Percentiles rank a stretch among this genome's conserved stretches.
Evolutionary conservation across 805 yeast species (phyloP).

Genomic region (Suhomyces faveliae): DNA sequence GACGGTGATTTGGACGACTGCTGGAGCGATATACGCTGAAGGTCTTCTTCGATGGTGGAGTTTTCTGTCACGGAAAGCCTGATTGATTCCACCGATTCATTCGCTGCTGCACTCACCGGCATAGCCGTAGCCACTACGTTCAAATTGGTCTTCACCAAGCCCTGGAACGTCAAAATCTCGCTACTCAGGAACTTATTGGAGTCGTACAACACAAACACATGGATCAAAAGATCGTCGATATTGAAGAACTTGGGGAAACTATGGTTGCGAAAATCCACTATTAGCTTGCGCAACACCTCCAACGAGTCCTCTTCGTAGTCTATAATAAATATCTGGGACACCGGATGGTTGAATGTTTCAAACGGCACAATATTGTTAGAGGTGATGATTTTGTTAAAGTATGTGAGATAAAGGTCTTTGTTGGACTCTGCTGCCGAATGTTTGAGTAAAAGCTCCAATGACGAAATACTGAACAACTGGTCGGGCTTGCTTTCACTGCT

Average conservation of each 20-base stretch:
- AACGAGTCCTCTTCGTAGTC: slow-evolving; percentile 50
- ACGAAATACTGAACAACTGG: slow-evolving; percentile 39
- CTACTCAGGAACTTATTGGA: slow-evolving; percentile 19
- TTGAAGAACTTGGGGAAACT: slow-evolving; percentile 65
- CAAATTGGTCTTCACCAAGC: slow-evolving; percentile 23
- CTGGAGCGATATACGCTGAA: slow-evolving; percentile 34
- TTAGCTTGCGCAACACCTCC: slow-evolving; percentile 55
- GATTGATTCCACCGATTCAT: slow-evolving; percentile 10
- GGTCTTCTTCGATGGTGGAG: slow-evolving; percentile 51
- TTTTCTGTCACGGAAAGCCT: slow-evolving; percentile 22
- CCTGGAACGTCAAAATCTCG: slow-evolving; percentile 33
- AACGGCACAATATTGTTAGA: slow-evolving; percentile 65
- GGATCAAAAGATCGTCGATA: slow-evolving; percentile 56
- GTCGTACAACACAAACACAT: slow-evolving; percentile 34
- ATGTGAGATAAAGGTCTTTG: slow-evolving; percentile 49
- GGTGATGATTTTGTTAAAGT: slow-evolving; percentile 58
- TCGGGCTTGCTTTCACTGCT: slow-evolving; percentile 12
- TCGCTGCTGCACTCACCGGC: slow-evolving; percentile 12
- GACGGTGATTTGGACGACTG: slow-evolving; percentile 11
- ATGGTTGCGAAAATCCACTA: slow-evolving; percentile 50
- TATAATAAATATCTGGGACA: slow-evolving; percentile 67
- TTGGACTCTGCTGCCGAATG: slow-evolving; percentile 11
- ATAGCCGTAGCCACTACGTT: slow-evolving; percentile 27
- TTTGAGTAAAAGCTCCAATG: slow-evolving; percentile 32
- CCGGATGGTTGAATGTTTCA: slow-evolving; percentile 86